Conservation (phyloP, 176 grass and related monocot genomes). For the Zea mays region Zm-B73-REFERENCE-NAM-5.0 NC_050101.1:156909501-156910000, state of each 20-base stretch:
- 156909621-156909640: neutral
- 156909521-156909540: constrained; percentile 7
- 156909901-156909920: constrained; percentile 35
- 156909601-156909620: constrained; percentile 39
- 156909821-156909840: neutral
- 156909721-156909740: constrained; percentile 16
- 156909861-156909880: neutral
- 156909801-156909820: constrained; percentile 43
- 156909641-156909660: constrained; percentile 30
- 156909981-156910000: constrained; percentile 27
- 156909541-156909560: constrained; percentile 35
- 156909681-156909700: constrained; percentile 36
- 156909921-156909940: constrained; percentile 38
- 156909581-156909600: constrained; percentile 44
- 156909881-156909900: constrained; percentile 27
- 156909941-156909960: constrained; percentile 8
- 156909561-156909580: constrained; percentile 39
- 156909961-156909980: neutral
- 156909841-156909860: neutral
- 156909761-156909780: constrained; percentile 12
- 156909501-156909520: constrained; percentile 34
- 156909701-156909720: constrained; percentile 31
- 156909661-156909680: neutral
- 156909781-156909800: constrained; percentile 26
- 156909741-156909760: constrained; percentile 17